Evolutionary conservation across 2,329 filamentous ascomycete genomes (phyloP).

Genomic region (Epicoccum sorghinum): DNA sequence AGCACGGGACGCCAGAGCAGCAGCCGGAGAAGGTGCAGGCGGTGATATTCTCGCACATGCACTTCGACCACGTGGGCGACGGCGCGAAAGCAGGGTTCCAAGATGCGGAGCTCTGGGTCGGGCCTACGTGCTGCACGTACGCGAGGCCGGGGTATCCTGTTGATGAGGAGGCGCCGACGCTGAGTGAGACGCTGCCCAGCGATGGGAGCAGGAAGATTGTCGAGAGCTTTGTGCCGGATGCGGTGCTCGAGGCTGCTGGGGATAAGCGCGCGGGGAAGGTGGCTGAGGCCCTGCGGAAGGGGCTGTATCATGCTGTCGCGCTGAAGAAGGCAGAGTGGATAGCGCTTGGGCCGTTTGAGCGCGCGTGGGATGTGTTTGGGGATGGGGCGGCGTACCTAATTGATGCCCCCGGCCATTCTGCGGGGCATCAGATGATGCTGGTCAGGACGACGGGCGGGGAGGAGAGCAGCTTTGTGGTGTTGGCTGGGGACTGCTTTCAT

Average conservation of each 20-base stretch:
- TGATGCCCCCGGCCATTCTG: slow-evolving; percentile 59
- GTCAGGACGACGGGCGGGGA: slow-evolving; percentile 24
- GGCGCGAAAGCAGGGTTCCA: slow-evolving; percentile 45
- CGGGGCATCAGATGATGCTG: slow-evolving; percentile 57
- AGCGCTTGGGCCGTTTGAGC: slow-evolving; percentile 50
- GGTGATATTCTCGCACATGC: slow-evolving; percentile 49
- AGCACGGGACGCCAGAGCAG: slow-evolving; percentile 34
- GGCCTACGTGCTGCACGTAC: slow-evolving; percentile 42
- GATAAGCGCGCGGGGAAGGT: slow-evolving; percentile 38
- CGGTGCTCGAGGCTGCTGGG: slow-evolving; percentile 27
- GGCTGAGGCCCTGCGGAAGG: slow-evolving; percentile 26
- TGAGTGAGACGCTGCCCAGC: slow-evolving; percentile 50
- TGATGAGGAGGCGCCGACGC: slow-evolving; percentile 35
- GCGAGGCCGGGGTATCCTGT: slow-evolving; percentile 40
- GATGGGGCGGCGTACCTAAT: slow-evolving; percentile 58
- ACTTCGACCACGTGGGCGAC: slow-evolving; percentile 51
- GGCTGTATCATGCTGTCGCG: slow-evolving; percentile 37
- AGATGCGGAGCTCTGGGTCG: slow-evolving; percentile 49
- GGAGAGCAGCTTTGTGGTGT: slow-evolving; percentile 34
- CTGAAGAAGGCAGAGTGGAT: slow-evolving; percentile 44
- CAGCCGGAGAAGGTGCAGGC: slow-evolving; percentile 49
- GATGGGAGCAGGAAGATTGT: slow-evolving; percentile 53
- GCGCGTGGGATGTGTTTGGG: slow-evolving; percentile 55
- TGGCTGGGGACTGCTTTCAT: slow-evolving; percentile 43
- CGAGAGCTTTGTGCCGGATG: slow-evolving; percentile 37